Conservation (phyloP, 2,329 filamentous ascomycete genomes). For the Talaromyces sp. region DNA sequence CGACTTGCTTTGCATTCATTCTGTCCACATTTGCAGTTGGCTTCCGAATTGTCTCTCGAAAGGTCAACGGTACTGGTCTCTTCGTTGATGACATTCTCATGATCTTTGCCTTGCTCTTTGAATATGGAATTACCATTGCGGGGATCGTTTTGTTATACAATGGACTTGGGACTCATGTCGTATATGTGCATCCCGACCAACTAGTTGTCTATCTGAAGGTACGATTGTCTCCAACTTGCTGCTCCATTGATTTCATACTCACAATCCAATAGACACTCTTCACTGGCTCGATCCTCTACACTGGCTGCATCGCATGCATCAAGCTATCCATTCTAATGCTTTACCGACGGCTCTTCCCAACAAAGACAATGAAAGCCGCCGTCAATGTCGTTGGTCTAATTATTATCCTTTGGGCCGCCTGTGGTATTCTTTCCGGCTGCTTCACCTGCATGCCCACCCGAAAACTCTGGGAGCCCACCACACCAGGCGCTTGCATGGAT, state of each 20-base stretch:
- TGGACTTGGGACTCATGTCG: slow-evolving; percentile 26
- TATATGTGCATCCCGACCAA: slow-evolving; percentile 19
- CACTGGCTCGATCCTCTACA: slow-evolving; percentile 28
- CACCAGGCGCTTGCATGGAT: slow-evolving; percentile 29
- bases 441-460: slow-evolving; percentile 30
- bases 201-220: slow-evolving; percentile 28
- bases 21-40: slow-evolving; percentile 26
- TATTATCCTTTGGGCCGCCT: slow-evolving; percentile 29
- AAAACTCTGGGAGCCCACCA: slow-evolving; percentile 27
- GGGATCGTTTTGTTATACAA: slow-evolving; percentile 30
- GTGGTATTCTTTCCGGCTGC: slow-evolving; percentile 27
- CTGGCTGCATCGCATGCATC: slow-evolving; percentile 28
- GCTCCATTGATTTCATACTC: background rate
- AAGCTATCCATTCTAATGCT: slow-evolving; percentile 33
- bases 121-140: slow-evolving; percentile 27
- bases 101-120: slow-evolving; percentile 21
- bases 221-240: background rate
- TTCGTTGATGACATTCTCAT: slow-evolving; percentile 16
- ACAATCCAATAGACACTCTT: slow-evolving; percentile 21
- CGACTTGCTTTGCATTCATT: slow-evolving; percentile 27
- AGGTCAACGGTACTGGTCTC: slow-evolving; percentile 18
- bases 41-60: slow-evolving; percentile 23
- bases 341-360: slow-evolving; percentile 31
- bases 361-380: slow-evolving; percentile 23
- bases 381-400: slow-evolving; percentile 23